phyloP scores from a whole-genome alignment of 2,329 filamentous ascomycete genomes.

The Ophiocordyceps camponoti-leonardi region DNA sequence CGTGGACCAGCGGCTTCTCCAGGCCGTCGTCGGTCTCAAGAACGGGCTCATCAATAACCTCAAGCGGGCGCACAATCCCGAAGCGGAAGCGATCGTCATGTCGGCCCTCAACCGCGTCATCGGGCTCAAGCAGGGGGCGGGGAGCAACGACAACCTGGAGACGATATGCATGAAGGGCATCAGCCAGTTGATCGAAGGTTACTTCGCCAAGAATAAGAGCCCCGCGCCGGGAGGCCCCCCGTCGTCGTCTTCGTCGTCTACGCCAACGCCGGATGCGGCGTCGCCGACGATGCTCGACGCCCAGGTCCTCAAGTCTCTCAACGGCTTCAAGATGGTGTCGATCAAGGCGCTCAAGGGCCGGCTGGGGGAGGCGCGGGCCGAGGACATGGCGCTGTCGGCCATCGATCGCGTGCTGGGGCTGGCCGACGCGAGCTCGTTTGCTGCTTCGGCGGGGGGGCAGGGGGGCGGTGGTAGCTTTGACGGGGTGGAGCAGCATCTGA shows the following conservation, averaged over 20 bases:
- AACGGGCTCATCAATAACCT: slow-evolving; percentile 28
- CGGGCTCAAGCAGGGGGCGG: slow-evolving; percentile 26
- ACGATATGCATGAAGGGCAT: slow-evolving; percentile 26
- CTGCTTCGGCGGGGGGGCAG: slow-evolving; percentile 14
- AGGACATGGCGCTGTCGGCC: slow-evolving; percentile 29
- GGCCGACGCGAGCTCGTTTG: slow-evolving; percentile 23
- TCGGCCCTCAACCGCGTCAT: slow-evolving; percentile 34
- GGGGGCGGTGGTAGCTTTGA: slow-evolving; percentile 15
- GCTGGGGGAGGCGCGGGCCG: slow-evolving; percentile 23
- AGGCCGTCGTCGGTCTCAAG: slow-evolving; percentile 27
- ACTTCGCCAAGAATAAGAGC: slow-evolving; percentile 20
- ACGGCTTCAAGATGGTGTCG: slow-evolving; percentile 28
- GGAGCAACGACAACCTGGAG: slow-evolving; percentile 28
- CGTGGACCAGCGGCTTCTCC: slow-evolving; percentile 25
- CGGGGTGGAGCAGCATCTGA: slow-evolving; percentile 22
- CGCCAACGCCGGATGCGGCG: background rate
- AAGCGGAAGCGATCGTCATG: slow-evolving; percentile 30
- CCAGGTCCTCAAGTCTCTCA: slow-evolving; percentile 22
- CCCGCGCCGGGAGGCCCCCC: slow-evolving; percentile 13
- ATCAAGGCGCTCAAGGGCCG: slow-evolving; percentile 22
- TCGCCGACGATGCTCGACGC: slow-evolving; percentile 18
- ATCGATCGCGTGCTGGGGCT: slow-evolving; percentile 33
- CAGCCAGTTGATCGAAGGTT: slow-evolving; percentile 25
- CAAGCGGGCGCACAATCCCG: slow-evolving; percentile 21
- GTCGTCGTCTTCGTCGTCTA: slow-evolving; percentile 4